Evolutionary conservation across 1,139 yeast genomes (phyloP).

Genomic region (Kodamaea alishanica): DNA sequence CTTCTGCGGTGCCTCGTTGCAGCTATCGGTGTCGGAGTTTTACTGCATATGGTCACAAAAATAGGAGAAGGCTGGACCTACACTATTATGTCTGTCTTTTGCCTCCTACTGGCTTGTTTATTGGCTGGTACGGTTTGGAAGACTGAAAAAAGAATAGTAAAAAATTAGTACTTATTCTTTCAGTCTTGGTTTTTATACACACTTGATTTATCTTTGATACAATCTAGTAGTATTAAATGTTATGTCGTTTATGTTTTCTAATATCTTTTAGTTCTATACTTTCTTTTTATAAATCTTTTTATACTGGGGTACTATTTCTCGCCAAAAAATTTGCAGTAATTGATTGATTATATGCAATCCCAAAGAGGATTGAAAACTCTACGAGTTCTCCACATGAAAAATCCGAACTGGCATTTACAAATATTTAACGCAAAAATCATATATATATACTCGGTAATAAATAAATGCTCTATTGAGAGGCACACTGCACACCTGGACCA

Average conservation of each 20-base stretch:
- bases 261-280: background rate
- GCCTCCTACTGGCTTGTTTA: slow-evolving; percentile 5
- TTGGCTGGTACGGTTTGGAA: slow-evolving; percentile 4
- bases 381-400: background rate
- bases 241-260: too few species aligned
- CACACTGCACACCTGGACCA: slow-evolving; percentile 84
- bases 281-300: background rate
- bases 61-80: slow-evolving; percentile 24
- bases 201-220: too few species aligned
- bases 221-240: too few species aligned
- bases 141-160: background rate
- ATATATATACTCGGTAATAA: slow-evolving; percentile 1
- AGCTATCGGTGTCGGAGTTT: slow-evolving; percentile 22
- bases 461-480: slow-evolving; percentile 55
- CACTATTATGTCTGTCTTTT: slow-evolving; percentile 20
- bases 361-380: background rate
- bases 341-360: too few species aligned
- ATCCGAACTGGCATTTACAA: background rate
- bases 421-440: slow-evolving; percentile 1
- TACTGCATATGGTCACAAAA: slow-evolving; percentile 17
- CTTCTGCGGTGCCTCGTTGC: slow-evolving; percentile 25
- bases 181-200: too few species aligned
- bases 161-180: too few species aligned
- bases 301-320: background rate
- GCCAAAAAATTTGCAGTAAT: background rate